Evolutionary conservation across 2,329 filamentous ascomycete genomes (phyloP).

Genomic region (Ceratocystis variospora): DNA sequence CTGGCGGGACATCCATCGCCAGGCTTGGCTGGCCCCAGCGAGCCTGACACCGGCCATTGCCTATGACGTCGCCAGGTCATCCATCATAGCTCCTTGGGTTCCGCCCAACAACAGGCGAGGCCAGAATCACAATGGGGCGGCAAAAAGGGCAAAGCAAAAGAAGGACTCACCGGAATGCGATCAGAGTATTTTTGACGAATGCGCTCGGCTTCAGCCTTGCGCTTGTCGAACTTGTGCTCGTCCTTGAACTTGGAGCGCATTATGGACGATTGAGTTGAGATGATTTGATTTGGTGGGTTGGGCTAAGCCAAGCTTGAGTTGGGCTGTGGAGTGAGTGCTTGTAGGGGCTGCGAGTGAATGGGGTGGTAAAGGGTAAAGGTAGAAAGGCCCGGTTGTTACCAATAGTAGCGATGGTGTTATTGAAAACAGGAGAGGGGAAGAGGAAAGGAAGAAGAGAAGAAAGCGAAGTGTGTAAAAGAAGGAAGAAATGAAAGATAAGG

Average conservation of each 20-base stretch:
- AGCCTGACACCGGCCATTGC: no score
- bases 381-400: background rate
- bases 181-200: conserved; percentile 98
- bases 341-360: background rate
- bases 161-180: conserved; percentile 76
- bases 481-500: conserved; percentile 3
- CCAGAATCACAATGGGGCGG: background rate
- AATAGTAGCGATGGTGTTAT: background rate
- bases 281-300: background rate
- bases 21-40: no score
- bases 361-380: background rate
- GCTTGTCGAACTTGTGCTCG: conserved; percentile 99
- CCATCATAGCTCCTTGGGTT: conserved; percentile 5
- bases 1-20: no score
- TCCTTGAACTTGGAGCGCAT: conserved; percentile 99
- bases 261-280: conserved; percentile 29
- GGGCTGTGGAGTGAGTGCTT: background rate
- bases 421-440: background rate
- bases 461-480: background rate
- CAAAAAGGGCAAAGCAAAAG: conserved; percentile 15
- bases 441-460: conserved; percentile 1
- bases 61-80: conserved; percentile 10
- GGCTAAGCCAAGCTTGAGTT: background rate
- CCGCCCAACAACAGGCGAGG: background rate
- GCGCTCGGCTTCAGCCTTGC: conserved; percentile 98